A percentile compares a stretch with the other conserved stretches of the same genome.
These are phyloP conservation scores for Isatis tinctoria DNA, from an alignment of 345 rosid genomes.

Conservation along the genomic window DNA sequence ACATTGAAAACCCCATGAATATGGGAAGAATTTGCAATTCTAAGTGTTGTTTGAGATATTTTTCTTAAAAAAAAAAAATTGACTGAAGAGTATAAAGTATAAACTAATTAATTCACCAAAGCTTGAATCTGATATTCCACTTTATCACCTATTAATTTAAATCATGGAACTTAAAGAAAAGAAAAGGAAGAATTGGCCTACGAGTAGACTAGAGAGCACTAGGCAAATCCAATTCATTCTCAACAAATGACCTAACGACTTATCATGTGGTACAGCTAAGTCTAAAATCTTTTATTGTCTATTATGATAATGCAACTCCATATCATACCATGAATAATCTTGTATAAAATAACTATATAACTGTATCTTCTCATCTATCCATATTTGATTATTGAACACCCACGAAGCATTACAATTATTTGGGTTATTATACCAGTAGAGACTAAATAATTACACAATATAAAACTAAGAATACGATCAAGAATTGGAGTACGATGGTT, in stretches of 20 bases:
- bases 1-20: background rate
- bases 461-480: background rate
- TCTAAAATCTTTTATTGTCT: slow-evolving; percentile 8
- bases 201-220: slow-evolving; percentile 18
- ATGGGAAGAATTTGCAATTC: background rate
- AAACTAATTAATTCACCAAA: background rate
- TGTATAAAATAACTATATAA: background rate
- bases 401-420: slow-evolving; percentile 28
- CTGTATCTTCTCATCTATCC: slow-evolving; percentile 18
- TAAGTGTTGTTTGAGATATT: background rate
- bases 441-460: background rate
- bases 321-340: slow-evolving; percentile 14
- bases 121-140: background rate
- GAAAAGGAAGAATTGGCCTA: background rate
- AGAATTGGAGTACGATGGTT: background rate
- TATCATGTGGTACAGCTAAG: slow-evolving; percentile 38
- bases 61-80: background rate
- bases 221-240: slow-evolving; percentile 29
- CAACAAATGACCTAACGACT: slow-evolving; percentile 15
- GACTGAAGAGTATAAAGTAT: background rate
- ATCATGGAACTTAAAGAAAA: background rate
- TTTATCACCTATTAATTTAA: background rate
- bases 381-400: slow-evolving; percentile 24
- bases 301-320: slow-evolving; percentile 4
- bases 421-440: slow-evolving; percentile 6